Percentiles rank a stretch among this genome's conserved stretches.
phyloP scores from a whole-genome alignment of 108 stramenopile species.

The Nitzschia palea region DNA sequence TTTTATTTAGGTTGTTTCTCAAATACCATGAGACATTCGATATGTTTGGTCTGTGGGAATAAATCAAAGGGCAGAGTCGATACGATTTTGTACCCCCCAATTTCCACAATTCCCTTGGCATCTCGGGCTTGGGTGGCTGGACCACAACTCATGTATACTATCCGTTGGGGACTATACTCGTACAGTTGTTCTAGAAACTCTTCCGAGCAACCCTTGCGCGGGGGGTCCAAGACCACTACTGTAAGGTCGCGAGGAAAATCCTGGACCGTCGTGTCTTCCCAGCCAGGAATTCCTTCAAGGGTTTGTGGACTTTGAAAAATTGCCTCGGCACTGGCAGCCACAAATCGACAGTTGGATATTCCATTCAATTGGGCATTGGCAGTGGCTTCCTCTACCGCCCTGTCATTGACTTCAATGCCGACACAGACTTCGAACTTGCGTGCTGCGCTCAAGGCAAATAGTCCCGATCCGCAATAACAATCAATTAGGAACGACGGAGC shows the following conservation, averaged over 20 bases:
- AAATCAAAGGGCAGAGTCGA: conserved; percentile 93
- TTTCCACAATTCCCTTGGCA: conserved; percentile 72
- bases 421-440: conserved; percentile 76
- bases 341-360: conserved; percentile 85
- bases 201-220: conserved; percentile 91
- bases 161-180: conserved; percentile 76
- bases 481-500: conserved; percentile 78
- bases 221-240: conserved; percentile 96
- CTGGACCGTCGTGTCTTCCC: conserved; percentile 40
- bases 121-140: conserved; percentile 96
- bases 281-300: conserved; percentile 16
- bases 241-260: conserved; percentile 82
- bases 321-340: conserved; percentile 86
- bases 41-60: conserved; percentile 95
- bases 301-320: conserved; percentile 69
- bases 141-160: conserved; percentile 97
- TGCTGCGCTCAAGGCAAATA: conserved; percentile 86
- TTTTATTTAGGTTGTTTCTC: conserved; percentile 59
- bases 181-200: conserved; percentile 91
- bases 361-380: conserved; percentile 82
- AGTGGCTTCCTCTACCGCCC: conserved; percentile 84
- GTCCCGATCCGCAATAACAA: conserved; percentile 96
- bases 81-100: conserved; percentile 77
- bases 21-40: conserved; percentile 95
- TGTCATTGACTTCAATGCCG: conserved; percentile 93